Percentiles rank a stretch among this genome's conserved stretches.
Evolutionary conservation across 495 filamentous ascomycete species (phyloP).

Genomic region (Emericellopsis terricola): DNA sequence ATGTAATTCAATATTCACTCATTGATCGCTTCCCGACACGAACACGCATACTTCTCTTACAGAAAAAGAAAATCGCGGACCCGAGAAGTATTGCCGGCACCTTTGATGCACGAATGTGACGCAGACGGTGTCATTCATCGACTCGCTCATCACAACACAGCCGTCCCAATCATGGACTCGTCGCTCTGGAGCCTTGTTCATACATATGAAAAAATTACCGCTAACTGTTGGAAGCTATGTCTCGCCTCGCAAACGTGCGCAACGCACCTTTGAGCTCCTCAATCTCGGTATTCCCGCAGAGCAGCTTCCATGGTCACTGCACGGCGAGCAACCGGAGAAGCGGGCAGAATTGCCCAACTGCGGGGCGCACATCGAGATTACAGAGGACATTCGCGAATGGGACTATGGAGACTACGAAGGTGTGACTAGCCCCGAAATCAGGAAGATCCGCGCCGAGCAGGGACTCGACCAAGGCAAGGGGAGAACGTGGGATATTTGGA

Average conservation of each 20-base stretch:
- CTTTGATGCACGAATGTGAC: too few species aligned
- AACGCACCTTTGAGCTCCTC: constrained; percentile 74
- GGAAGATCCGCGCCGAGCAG: constrained; percentile 35
- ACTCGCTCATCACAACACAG: too few species aligned
- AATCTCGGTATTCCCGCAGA: constrained; percentile 27
- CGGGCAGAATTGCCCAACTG: constrained; percentile 12
- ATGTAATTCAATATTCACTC: too few species aligned
- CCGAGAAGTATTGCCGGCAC: too few species aligned
- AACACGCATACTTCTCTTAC: too few species aligned
- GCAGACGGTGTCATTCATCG: too few species aligned
- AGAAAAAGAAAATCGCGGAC: too few species aligned
- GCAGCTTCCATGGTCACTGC: constrained; percentile 25
- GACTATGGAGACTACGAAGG: constrained; percentile 95
- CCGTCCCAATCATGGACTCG: too few species aligned
- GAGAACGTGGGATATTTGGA: constrained; percentile 76
- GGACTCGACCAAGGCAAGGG: constrained; percentile 31
- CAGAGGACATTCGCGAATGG: constrained; percentile 77
- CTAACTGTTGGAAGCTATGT: too few species aligned
- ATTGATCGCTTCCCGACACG: too few species aligned
- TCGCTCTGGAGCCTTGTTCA: too few species aligned
- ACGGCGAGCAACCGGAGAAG: constrained; percentile 15
- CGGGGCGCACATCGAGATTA: constrained; percentile 40
- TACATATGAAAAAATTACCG: too few species aligned
- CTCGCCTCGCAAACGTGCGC: constrained; percentile 72
- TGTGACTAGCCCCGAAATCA: constrained; percentile 57